These are phyloP conservation scores for Debaryomyces castellii DNA, from an alignment of 805 yeast genomes.

Conservation along the genomic window DNA sequence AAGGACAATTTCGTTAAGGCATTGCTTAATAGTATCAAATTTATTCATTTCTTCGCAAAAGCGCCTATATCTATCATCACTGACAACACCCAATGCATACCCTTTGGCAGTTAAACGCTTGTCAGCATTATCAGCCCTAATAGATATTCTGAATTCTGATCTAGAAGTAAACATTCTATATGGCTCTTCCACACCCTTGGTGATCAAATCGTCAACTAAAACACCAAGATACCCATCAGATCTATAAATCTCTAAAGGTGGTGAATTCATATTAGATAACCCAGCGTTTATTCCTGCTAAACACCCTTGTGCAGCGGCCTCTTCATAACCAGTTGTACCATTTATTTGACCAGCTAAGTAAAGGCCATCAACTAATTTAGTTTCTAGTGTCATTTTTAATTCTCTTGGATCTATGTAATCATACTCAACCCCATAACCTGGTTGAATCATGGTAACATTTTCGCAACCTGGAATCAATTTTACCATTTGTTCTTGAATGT, in stretches of 20 bases:
- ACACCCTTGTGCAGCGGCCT: conserved; percentile 96
- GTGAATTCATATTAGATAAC: conserved; percentile 41
- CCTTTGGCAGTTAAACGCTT: conserved; percentile 75
- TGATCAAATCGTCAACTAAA: conserved; percentile 86
- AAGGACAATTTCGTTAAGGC: conserved; percentile 43
- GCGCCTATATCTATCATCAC: conserved; percentile 53
- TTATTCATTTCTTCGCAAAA: conserved; percentile 44
- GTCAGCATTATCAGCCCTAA: conserved; percentile 94
- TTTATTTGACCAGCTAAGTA: conserved; percentile 96
- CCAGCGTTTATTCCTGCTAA: conserved; percentile 97
- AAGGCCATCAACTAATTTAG: conserved; percentile 74
- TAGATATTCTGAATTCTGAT: conserved; percentile 87
- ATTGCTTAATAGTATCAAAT: conserved; percentile 45
- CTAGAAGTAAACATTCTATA: conserved; percentile 97
- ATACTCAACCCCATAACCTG: conserved; percentile 99
- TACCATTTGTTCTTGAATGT: conserved; percentile 75
- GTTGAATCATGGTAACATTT: conserved; percentile 83
- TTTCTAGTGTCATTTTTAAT: conserved; percentile 71
- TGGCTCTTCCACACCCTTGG: conserved; percentile 96
- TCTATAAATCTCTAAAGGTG: conserved; percentile 57
- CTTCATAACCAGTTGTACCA: conserved; percentile 99
- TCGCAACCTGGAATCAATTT: conserved; percentile 84
- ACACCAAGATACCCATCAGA: conserved; percentile 92
- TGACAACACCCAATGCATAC: conserved; percentile 61
- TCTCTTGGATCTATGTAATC: conserved; percentile 96